Conservation (phyloP, 805 yeast genomes). For the Starmerella ratchasimensis region DNA sequence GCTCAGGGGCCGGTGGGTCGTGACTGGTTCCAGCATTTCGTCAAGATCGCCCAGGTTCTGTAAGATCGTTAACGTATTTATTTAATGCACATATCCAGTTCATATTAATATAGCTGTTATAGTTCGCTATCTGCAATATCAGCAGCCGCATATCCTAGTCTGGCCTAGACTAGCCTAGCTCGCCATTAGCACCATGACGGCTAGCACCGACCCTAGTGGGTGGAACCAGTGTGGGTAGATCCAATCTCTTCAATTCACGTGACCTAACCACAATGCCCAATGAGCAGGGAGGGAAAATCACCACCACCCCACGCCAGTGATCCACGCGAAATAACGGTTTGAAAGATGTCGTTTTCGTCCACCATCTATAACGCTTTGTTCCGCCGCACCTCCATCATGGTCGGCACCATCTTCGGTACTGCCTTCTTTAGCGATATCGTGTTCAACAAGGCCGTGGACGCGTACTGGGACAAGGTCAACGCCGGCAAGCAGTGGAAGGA, state of each 20-base stretch:
- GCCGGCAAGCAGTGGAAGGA: slow-evolving; percentile 28
- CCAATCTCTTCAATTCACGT: not conserved
- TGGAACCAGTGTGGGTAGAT: too few relatives aligned
- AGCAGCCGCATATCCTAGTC: too few relatives aligned
- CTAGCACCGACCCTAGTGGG: too few relatives aligned
- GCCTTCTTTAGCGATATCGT: slow-evolving; percentile 59
- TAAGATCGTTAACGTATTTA: too few relatives aligned
- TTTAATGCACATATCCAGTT: too few relatives aligned
- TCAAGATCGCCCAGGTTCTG: slow-evolving; percentile 23
- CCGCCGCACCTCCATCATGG: slow-evolving; percentile 85
- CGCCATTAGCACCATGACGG: too few relatives aligned
- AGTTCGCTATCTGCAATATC: too few relatives aligned
- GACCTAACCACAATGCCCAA: slow-evolving; percentile 15
- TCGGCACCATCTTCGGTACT: slow-evolving; percentile 65
- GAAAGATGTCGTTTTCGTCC: slow-evolving; percentile 29
- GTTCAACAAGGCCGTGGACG: slow-evolving; percentile 27
- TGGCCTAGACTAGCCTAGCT: too few relatives aligned
- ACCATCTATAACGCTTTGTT: slow-evolving; percentile 51
- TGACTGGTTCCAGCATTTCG: slow-evolving; percentile 26
- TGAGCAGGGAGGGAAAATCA: slow-evolving; percentile 15
- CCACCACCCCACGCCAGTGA: not conserved
- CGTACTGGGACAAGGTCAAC: slow-evolving; percentile 27
- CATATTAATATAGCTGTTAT: too few relatives aligned
- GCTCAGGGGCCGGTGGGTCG: slow-evolving; percentile 28
- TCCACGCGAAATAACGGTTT: too few relatives aligned